Conservation (phyloP, 1,284 basidiomycete genomes). For the Ceratobasidium sp. region DNA sequence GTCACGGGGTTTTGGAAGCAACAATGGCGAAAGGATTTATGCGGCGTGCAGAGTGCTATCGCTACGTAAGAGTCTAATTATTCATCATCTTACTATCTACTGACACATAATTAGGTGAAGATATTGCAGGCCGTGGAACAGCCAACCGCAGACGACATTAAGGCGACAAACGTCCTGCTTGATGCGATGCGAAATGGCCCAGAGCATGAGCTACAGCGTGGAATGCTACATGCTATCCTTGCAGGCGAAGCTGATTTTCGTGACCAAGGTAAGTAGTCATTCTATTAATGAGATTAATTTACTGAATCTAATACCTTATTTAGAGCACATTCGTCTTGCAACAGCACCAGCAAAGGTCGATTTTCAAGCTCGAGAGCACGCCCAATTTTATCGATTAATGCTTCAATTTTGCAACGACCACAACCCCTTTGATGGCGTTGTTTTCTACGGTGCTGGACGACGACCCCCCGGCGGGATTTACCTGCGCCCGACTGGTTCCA, state of each 20-base stretch:
- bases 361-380: neutral
- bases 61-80: neutral
- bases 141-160: neutral
- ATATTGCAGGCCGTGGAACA: neutral
- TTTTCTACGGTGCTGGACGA: neutral
- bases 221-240: slow-evolving; percentile 12
- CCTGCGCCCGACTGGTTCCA: neutral
- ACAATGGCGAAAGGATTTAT: slow-evolving; percentile 19
- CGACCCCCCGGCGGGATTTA: neutral
- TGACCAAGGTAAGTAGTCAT: neutral
- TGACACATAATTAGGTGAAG: neutral
- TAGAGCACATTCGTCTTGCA: neutral
- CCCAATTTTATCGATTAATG: neutral
- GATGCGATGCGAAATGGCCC: neutral
- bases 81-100: neutral
- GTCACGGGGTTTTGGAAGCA: slow-evolving; percentile 3
- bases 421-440: neutral
- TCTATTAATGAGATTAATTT: neutral
- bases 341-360: neutral
- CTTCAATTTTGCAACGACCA: neutral
- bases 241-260: slow-evolving; percentile 10
- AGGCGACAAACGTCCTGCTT: neutral
- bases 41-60: slow-evolving; percentile 3
- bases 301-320: neutral
- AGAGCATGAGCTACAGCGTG: slow-evolving; percentile 11